A percentile compares a stretch with the other conserved stretches of the same genome.
These are phyloP conservation scores for Rosa chinensis DNA, from an alignment of 306 rosid genomes.

Conservation along the genomic window DNA sequence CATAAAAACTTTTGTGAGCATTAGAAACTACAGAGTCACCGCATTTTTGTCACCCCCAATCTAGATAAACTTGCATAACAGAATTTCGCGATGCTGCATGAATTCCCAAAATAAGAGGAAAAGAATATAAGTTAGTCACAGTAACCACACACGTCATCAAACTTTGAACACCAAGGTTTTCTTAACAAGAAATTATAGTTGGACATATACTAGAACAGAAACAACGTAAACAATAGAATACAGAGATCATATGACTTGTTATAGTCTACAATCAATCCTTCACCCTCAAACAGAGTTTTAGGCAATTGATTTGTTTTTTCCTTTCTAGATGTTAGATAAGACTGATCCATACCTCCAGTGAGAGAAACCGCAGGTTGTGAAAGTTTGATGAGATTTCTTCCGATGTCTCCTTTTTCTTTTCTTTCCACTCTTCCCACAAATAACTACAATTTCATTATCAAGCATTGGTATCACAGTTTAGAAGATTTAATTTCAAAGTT, in stretches of 20 bases:
- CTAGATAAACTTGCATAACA: neutral
- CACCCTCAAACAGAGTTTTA: conserved; percentile 5
- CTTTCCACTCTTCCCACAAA: conserved; percentile 96
- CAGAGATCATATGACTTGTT: neutral
- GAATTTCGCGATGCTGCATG: neutral
- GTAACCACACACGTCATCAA: neutral
- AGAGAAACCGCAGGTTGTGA: conserved; percentile 71
- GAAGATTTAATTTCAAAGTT: conserved; percentile 16
- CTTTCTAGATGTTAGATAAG: neutral
- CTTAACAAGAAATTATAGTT: neutral
- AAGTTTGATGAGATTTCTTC: conserved; percentile 66
- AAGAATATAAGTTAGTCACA: neutral
- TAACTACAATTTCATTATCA: conserved; percentile 52
- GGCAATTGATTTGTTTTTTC: neutral
- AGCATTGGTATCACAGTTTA: conserved; percentile 12
- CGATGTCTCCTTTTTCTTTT: conserved; percentile 58
- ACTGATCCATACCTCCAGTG: conserved; percentile 63
- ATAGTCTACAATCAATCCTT: neutral
- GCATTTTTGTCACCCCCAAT: neutral
- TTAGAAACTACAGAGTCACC: neutral
- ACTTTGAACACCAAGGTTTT: neutral
- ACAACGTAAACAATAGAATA: neutral
- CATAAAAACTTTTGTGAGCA: neutral
- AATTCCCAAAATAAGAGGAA: neutral
- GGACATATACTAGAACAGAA: neutral